Conservation (phyloP, 768 basidiomycete genomes). For the Termitomyces titanicus region DNA sequence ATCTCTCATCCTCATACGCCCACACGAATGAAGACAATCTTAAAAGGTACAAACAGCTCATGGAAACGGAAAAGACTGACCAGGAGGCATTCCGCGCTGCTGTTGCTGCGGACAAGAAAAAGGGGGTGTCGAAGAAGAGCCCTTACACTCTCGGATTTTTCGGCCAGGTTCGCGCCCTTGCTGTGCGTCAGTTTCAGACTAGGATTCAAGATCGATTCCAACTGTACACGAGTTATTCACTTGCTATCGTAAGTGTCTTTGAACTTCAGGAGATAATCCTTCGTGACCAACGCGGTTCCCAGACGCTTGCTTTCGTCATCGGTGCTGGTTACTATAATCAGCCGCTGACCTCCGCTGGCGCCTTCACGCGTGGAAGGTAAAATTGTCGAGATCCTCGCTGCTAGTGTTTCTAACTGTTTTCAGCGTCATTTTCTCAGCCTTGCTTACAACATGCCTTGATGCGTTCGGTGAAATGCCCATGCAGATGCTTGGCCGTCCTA, state of each 20-base stretch:
- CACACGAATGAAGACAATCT: conserved; percentile 40
- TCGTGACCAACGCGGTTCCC: conserved; percentile 5
- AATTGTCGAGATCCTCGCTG: neutral
- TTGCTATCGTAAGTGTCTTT: conserved; percentile 50
- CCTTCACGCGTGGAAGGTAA: conserved; percentile 79
- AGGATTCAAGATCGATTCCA: conserved; percentile 77
- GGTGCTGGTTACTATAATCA: conserved; percentile 75
- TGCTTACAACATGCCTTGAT: conserved; percentile 66
- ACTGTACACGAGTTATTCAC: conserved; percentile 62
- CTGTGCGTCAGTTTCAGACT: conserved; percentile 70
- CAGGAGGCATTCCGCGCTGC: conserved; percentile 77
- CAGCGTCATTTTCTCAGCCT: conserved; percentile 66
- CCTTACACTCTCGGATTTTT: conserved; percentile 81
- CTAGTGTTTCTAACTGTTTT: neutral
- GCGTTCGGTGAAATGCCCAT: conserved; percentile 74
- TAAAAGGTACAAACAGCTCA: conserved; percentile 49
- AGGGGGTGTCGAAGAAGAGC: conserved; percentile 70
- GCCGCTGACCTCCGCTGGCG: conserved; percentile 70
- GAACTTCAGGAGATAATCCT: neutral
- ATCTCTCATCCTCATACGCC: conserved; percentile 44
- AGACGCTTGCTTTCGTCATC: conserved; percentile 60
- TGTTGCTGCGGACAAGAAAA: conserved; percentile 73
- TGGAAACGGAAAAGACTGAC: conserved; percentile 61
- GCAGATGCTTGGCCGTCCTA: conserved; percentile 80
- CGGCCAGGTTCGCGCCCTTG: conserved; percentile 69